Evolutionary conservation across 495 filamentous ascomycete species (phyloP).

Genomic region (Podospora australis): DNA sequence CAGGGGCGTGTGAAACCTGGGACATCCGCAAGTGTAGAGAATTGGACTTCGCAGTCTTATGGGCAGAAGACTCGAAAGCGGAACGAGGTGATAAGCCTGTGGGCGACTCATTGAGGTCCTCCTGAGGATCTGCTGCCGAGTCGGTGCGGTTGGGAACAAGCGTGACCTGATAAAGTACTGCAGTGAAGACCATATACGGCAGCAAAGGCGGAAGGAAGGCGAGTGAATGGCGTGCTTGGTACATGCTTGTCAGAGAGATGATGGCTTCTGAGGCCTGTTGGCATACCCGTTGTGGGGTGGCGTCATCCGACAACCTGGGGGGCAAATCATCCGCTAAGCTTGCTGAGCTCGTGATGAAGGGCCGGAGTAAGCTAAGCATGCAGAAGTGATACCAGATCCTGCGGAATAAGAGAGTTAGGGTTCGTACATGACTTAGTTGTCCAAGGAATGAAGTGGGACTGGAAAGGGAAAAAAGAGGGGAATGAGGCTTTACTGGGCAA

Average conservation of each 20-base stretch:
- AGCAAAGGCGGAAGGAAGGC: conserved; percentile 12
- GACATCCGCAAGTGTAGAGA: neutral
- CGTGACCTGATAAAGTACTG: conserved; percentile 17
- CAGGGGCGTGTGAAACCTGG: neutral
- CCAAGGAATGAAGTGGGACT: too few relatives aligned
- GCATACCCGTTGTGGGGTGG: conserved; percentile 13
- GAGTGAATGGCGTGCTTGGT: conserved; percentile 19
- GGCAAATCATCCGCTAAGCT: conserved; percentile 13
- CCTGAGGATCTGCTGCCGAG: neutral
- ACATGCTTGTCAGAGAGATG: conserved; percentile 21
- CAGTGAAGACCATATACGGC: conserved; percentile 22
- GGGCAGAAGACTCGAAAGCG: neutral
- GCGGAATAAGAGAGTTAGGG: neutral
- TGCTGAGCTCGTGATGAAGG: conserved; percentile 14
- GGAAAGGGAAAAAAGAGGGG: neutral
- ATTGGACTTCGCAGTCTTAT: neutral
- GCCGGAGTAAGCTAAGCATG: conserved; percentile 20
- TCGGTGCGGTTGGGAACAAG: conserved; percentile 1
- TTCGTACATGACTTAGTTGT: neutral
- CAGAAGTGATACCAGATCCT: conserved; percentile 27
- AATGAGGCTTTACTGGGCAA: conserved; percentile 18
- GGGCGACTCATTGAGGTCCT: conserved; percentile 2
- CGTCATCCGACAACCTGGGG: conserved; percentile 9
- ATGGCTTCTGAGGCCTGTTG: conserved; percentile 22
- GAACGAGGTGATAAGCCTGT: neutral